These are phyloP conservation scores for Funneliformis caledonium DNA, from an alignment of 371 early-diverging fungal species.

Conservation along the genomic window DNA sequence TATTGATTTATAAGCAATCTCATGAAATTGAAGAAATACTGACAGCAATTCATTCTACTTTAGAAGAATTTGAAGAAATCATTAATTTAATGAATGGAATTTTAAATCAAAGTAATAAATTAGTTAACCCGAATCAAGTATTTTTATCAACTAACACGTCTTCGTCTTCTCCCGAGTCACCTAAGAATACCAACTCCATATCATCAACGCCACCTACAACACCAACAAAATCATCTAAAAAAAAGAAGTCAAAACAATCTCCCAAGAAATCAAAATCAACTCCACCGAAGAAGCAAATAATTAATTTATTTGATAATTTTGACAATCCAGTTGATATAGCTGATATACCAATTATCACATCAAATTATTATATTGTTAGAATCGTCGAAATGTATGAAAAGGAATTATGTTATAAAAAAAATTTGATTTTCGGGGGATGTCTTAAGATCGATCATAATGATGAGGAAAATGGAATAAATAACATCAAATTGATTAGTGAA, in stretches of 20 bases:
- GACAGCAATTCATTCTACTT: constrained; percentile 8
- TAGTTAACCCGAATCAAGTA: background rate
- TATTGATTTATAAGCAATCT: constrained; percentile 37
- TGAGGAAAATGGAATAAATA: background rate
- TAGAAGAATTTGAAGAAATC: constrained; percentile 34
- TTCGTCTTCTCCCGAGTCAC: background rate
- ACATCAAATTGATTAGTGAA: constrained; percentile 19
- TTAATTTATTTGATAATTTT: background rate
- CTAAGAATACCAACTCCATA: background rate
- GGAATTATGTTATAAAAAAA: constrained; percentile 28
- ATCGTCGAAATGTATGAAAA: constrained; percentile 29
- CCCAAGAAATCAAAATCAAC: background rate
- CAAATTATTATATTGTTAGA: constrained; percentile 15
- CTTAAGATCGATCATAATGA: constrained; percentile 9
- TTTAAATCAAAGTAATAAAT: constrained; percentile 26
- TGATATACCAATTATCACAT: constrained; percentile 22
- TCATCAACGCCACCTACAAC: background rate
- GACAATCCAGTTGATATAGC: constrained; percentile 2
- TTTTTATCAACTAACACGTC: background rate
- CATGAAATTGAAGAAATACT: constrained; percentile 29
- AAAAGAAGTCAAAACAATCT: background rate
- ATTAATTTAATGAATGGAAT: constrained; percentile 22
- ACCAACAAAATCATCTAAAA: background rate
- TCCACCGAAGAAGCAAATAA: background rate
- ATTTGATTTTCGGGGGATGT: constrained; percentile 22